Conservation (phyloP, 1,284 basidiomycete species). For the Ceratobasidium sp. region DNA sequence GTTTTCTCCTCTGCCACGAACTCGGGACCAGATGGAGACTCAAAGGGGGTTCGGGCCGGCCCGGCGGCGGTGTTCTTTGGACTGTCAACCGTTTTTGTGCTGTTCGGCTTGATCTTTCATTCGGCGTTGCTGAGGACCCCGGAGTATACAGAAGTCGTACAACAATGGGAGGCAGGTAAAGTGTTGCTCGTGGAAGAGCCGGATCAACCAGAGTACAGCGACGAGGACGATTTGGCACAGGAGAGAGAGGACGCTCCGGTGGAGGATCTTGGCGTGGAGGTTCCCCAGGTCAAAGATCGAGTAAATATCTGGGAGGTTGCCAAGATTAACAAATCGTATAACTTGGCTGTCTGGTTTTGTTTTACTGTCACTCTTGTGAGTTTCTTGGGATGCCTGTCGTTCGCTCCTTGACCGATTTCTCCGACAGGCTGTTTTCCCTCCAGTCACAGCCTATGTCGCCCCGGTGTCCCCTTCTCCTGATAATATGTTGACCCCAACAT, state of each 20-base stretch:
- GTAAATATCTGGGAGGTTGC: constrained; percentile 42
- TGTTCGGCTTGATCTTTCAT: constrained; percentile 32
- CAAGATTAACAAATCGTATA: constrained; percentile 51
- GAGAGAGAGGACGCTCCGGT: constrained; percentile 41
- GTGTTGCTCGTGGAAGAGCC: constrained; percentile 24
- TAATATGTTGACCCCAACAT: constrained; percentile 50
- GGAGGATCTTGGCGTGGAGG: constrained; percentile 45
- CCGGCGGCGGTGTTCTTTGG: constrained; percentile 54
- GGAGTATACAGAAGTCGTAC: constrained; percentile 33
- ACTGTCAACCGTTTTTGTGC: constrained; percentile 33
- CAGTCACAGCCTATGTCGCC: constrained; percentile 38
- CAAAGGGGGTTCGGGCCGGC: constrained; percentile 48
- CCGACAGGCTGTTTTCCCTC: constrained; percentile 40
- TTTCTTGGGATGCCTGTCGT: background rate
- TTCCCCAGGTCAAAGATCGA: constrained; percentile 51
- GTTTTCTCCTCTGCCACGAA: constrained; percentile 46
- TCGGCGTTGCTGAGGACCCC: constrained; percentile 31
- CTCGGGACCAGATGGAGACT: constrained; percentile 49
- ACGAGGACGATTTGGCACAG: constrained; percentile 43
- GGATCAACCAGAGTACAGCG: constrained; percentile 25
- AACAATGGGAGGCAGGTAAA: constrained; percentile 41
- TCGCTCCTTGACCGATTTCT: background rate
- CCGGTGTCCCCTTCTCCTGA: constrained; percentile 50
- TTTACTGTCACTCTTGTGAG: constrained; percentile 52
- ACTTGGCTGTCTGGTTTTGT: constrained; percentile 53